Base-by-base conservation (phyloP, 352 stramenopile genomes). In the Peronosclerospora sorghi region DNA sequence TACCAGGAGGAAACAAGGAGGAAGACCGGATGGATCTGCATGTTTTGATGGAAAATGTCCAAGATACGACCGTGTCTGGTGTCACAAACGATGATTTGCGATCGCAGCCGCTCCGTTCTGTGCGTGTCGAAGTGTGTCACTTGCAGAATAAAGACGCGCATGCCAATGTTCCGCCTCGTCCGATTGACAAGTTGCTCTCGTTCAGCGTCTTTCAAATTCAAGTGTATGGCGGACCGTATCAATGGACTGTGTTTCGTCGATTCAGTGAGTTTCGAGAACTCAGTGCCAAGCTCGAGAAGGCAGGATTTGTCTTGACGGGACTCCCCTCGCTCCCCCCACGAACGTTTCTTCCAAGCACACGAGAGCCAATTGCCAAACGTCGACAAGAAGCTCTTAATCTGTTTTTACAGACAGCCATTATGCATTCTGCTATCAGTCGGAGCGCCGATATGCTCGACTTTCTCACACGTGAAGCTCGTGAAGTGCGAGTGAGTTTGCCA, bases 141-240 rank as follows among this genome's bases (percentile, higher is more conserved):
- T 47, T 91, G 39, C 73, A 89, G 50, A 91, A 91, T 68, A 86
- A 87, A 46, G 79, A 91, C 48, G 79, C 79, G n/a, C 71, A 81
- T 24, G 74, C 75, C 13, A 84, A 82, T 48, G 79, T 91, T 24
- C 79, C 79, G 5, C 46, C 54, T 19, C 76, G 79, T 32, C 45
- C 76, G 12, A 64, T 87, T 48, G 80, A 92, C 55, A 56, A 68
- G 24, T 41, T 92, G 39, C 51, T 86, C 18, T 86, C 76, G 24
- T 92, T 92, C 55, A 84, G 68, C 26, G 77, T 92, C 8, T 92
- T 84, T 28, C 76, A 87, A 50, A 65, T 92, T 28, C 64, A 86
- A 54, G 77, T 89, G 21, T 86, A 86, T 34, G 80, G 80, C 26
- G 80, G 77, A 1, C 77, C 77, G 24, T 92, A 92, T 45, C 77